Evolutionary conservation across 352 stramenopile species (phyloP), one percentile per base, ranked within the genome.

Genomic region (Phytophthora pseudosyringae): DNA sequence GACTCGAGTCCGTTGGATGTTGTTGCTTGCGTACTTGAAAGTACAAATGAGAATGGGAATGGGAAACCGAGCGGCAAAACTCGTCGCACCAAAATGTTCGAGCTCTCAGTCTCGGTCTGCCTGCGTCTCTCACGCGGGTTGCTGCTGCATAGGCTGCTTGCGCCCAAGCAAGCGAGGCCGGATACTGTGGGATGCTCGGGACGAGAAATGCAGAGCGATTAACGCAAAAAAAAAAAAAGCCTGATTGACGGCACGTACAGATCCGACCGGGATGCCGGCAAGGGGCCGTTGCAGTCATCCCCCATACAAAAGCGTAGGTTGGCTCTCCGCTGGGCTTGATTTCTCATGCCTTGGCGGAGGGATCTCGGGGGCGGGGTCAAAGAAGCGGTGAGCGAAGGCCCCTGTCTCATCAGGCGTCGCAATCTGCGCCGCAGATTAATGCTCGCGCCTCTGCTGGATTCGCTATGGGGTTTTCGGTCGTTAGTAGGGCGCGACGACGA

Each of bases 31-130:
- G 64, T 58, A 62, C 49, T 71, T 58, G 36, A 64, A 73, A 55
- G 63, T 54, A 66, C 40, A 67, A 67, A 54, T 53, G 64, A 63
- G 11, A 71, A 71, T 71, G 50, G 75, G 44, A 13, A n/a, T 58
- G 35, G 13, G 43, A 51, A 21, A 59, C 25, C 25, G 44, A 54
- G 44, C 35, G 44, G 43, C 39, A 28, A 59, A 36, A 35, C 16
- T 33, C 40, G 12, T 18, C 26, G 18, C 31, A 39, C 5, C n/a
- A 33, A 36, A 36, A 33, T 15, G 10, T 16, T 40, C 12, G 29
- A 38, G 5, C 28, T 47, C 31, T 31, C 33, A 49, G 18, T 41
- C 36, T 45, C 21, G 21, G 26, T 64, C 33, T 64, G n/a, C 12
- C 48, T 54, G 58, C 40, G 41, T 60, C 59, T 67, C 58, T 66